Evolutionary conservation across 768 basidiomycete genomes (phyloP).

Genomic region (Mycena filopes): DNA sequence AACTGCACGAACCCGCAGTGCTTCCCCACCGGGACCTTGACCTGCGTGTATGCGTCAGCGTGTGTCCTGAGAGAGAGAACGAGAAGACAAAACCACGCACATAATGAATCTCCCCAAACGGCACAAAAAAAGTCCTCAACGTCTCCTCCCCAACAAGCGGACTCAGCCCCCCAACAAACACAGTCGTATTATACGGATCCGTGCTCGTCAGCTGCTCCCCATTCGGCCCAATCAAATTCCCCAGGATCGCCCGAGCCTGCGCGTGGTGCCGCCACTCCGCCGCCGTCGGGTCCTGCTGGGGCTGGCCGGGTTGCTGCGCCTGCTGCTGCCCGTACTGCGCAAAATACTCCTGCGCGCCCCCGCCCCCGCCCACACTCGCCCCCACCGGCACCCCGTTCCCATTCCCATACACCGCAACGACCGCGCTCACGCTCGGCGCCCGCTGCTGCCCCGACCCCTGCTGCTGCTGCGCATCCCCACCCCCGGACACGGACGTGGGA

Average conservation of each 20-base stretch:
- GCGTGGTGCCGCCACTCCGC: constrained; percentile 89
- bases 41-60: constrained; percentile 55
- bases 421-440: constrained; percentile 69
- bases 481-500: constrained; percentile 5
- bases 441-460: constrained; percentile 35
- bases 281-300: constrained; percentile 48
- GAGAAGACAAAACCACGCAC: constrained; percentile 54
- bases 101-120: constrained; percentile 95
- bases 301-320: background rate
- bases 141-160: constrained; percentile 93
- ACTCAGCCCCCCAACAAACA: constrained; percentile 92
- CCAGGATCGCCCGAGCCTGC: constrained; percentile 84
- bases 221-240: constrained; percentile 86
- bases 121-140: constrained; percentile 87
- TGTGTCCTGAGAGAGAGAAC: constrained; percentile 11
- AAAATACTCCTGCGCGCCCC: constrained; percentile 23
- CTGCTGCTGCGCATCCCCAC: constrained; percentile 39
- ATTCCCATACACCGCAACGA: constrained; percentile 56
- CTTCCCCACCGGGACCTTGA: constrained; percentile 96
- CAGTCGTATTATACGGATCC: constrained; percentile 96
- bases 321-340: constrained; percentile 28
- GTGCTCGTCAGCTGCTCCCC: constrained; percentile 88
- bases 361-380: constrained; percentile 50
- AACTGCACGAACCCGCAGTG: constrained; percentile 98
- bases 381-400: constrained; percentile 39